Evolutionary conservation across 2,329 filamentous ascomycete species (phyloP), one percentile per base, ranked within the genome.

Genomic region (Leptographium lundbergii): DNA sequence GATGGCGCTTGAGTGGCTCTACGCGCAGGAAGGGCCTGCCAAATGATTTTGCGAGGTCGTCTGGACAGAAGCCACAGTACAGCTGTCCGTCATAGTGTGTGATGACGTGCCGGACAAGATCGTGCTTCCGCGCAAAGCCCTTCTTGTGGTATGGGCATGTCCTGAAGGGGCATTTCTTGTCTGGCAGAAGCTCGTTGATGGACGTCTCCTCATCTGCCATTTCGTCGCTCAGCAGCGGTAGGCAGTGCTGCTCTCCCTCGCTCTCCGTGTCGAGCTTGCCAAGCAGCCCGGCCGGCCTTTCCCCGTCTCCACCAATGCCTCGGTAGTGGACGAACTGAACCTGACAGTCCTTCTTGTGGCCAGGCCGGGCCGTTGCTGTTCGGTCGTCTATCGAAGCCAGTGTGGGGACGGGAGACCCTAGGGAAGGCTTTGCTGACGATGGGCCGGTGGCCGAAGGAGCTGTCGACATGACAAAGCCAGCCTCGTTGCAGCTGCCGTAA

Each of bases 51-150:
- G 59, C 51, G 3, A 60, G 55, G 13, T 47, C 55, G 14, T 60
- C 53, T 6, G 59, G 59, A n/a, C 59, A 61, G 39, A 61, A 61
- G 6, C 59, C 57, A 22, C 59, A 61, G 48, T 59, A 59, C 50
- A 61, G 48, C 13, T 36, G 57, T 17, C 59, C 59, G 24, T 61
- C 57, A 9, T 57, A 61, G 24, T 61, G 59, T 6, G 59, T 61
- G 36, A 61, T 61, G 36, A 61, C 50, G 32, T 61, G 59, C 1
- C 59, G 59, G 7, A 61, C 54, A 7, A 61, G 59, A 39, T 61
- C 59, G 17, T 61, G 59, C 29, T 58, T 56, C 2, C 59, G 57
- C 3, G 27, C 42, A 32, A 61, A 61, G 29, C 59, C 59, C 39
- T 53, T 54, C 19, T 24, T 55, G 45, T 57, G 56, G 51, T 60